Evolutionary conservation across 2,329 filamentous ascomycete species (phyloP).

Genomic region (Akanthomyces muscarius): DNA sequence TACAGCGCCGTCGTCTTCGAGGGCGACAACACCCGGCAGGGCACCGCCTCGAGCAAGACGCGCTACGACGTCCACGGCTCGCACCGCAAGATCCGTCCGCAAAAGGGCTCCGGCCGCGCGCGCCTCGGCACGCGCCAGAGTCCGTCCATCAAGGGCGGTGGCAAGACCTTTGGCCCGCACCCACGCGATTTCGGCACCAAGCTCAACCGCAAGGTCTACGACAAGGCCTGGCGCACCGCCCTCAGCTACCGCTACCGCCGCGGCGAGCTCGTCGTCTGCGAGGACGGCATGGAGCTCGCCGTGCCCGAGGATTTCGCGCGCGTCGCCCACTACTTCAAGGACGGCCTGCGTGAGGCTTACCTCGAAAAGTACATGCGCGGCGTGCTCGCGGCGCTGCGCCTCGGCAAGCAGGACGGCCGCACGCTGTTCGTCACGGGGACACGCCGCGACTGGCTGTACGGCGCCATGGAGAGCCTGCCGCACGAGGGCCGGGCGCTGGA

Average conservation of each 20-base stretch:
- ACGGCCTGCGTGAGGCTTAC: slow-evolving; percentile 52
- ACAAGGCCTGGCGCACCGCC: slow-evolving; percentile 91
- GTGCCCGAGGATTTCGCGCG: slow-evolving; percentile 48
- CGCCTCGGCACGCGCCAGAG: slow-evolving; percentile 78
- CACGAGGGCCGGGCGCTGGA: slow-evolving; percentile 66
- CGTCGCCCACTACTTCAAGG: slow-evolving; percentile 40
- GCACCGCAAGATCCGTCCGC: slow-evolving; percentile 72
- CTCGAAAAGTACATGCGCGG: slow-evolving; percentile 59
- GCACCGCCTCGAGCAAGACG: slow-evolving; percentile 79
- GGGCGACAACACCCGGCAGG: slow-evolving; percentile 81
- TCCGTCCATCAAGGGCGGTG: slow-evolving; percentile 78
- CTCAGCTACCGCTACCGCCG: slow-evolving; percentile 85
- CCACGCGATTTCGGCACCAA: slow-evolving; percentile 85
- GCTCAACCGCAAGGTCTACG: slow-evolving; percentile 86
- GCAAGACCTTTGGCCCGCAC: slow-evolving; percentile 84
- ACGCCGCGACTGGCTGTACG: slow-evolving; percentile 59
- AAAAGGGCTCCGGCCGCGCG: slow-evolving; percentile 81
- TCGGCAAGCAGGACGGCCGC: slow-evolving; percentile 63
- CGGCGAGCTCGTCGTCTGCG: slow-evolving; percentile 82
- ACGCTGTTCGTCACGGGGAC: slow-evolving; percentile 70
- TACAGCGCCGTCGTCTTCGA: slow-evolving; percentile 92
- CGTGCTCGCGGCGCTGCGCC: slow-evolving; percentile 66
- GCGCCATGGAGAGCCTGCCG: slow-evolving; percentile 59
- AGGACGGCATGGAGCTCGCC: slow-evolving; percentile 68
- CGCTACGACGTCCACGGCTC: slow-evolving; percentile 81